Percentiles rank a stretch among this genome's conserved stretches.
Conservation (phyloP, 2,329 filamentous ascomycete genomes). For the Fusarium guadeloupense region DNA sequence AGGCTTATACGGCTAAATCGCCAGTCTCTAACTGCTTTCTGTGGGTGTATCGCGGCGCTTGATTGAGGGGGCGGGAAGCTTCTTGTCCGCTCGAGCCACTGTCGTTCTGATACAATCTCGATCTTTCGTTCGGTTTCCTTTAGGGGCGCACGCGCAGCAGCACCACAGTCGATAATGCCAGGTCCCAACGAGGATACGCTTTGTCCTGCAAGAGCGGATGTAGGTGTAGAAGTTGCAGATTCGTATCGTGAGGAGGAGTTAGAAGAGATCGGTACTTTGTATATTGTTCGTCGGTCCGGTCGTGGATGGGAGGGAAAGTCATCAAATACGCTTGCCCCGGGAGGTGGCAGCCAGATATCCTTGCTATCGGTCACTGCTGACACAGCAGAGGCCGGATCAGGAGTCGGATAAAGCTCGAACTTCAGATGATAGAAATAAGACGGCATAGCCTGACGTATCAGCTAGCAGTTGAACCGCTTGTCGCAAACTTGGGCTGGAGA, state of each 20-base stretch:
- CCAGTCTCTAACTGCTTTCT: slow-evolving; percentile 73
- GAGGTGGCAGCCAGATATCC: slow-evolving; percentile 61
- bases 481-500: neutral
- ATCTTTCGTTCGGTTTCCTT: slow-evolving; percentile 47
- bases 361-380: slow-evolving; percentile 18
- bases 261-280: slow-evolving; percentile 13
- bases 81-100: slow-evolving; percentile 52
- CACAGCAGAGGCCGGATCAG: slow-evolving; percentile 46
- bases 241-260: slow-evolving; percentile 1
- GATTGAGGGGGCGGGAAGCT: slow-evolving; percentile 56
- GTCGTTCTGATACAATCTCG: slow-evolving; percentile 52
- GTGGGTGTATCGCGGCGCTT: slow-evolving; percentile 56
- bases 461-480: neutral
- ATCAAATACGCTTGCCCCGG: slow-evolving; percentile 63
- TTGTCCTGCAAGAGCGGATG: neutral
- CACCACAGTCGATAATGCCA: slow-evolving; percentile 61
- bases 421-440: slow-evolving; percentile 73
- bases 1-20: slow-evolving; percentile 82
- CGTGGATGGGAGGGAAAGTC: slow-evolving; percentile 62
- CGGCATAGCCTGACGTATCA: slow-evolving; percentile 58
- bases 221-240: neutral
- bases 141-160: slow-evolving; percentile 48
- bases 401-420: slow-evolving; percentile 68
- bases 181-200: slow-evolving; percentile 29
- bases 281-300: slow-evolving; percentile 34